Conservation (phyloP, 192 early-diverging fungal genomes). For the Dispira parvispora region DNA sequence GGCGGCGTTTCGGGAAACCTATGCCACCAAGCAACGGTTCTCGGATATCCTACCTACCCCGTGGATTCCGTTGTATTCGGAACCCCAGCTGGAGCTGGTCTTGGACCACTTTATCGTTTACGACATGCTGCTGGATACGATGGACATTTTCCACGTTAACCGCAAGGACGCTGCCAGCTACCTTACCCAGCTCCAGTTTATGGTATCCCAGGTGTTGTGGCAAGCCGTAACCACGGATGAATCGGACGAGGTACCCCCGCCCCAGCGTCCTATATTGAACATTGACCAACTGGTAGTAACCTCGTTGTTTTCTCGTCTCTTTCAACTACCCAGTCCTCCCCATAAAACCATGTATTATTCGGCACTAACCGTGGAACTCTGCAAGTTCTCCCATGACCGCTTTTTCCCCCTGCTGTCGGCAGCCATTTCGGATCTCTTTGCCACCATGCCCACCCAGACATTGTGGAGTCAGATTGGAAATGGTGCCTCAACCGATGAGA, state of each 20-base stretch:
- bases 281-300: slow-evolving; percentile 40
- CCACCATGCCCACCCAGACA: slow-evolving; percentile 14
- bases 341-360: slow-evolving; percentile 29
- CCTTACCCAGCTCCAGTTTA: slow-evolving; percentile 44
- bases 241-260: slow-evolving; percentile 10
- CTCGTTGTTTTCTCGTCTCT: slow-evolving; percentile 33
- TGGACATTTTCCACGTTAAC: slow-evolving; percentile 75
- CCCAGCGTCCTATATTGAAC: slow-evolving; percentile 16
- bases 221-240: slow-evolving; percentile 17
- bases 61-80: not conserved
- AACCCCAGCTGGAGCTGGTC: not conserved
- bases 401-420: slow-evolving; percentile 19
- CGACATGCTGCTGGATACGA: slow-evolving; percentile 64
- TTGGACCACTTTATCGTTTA: slow-evolving; percentile 49
- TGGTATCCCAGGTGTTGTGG: slow-evolving; percentile 32
- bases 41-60: not conserved
- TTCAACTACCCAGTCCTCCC: slow-evolving; percentile 35
- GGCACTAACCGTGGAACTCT: slow-evolving; percentile 30
- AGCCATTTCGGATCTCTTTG: slow-evolving; percentile 17
- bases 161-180: slow-evolving; percentile 78
- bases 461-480: not conserved
- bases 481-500: not conserved
- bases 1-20: not conserved
- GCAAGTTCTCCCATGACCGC: slow-evolving; percentile 25
- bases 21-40: slow-evolving; percentile 5